A percentile compares a stretch with the other conserved stretches of the same genome.
These are phyloP conservation scores for Ogataea wickerhamii DNA, from an alignment of 805 yeast genomes.

Conservation along the genomic window DNA sequence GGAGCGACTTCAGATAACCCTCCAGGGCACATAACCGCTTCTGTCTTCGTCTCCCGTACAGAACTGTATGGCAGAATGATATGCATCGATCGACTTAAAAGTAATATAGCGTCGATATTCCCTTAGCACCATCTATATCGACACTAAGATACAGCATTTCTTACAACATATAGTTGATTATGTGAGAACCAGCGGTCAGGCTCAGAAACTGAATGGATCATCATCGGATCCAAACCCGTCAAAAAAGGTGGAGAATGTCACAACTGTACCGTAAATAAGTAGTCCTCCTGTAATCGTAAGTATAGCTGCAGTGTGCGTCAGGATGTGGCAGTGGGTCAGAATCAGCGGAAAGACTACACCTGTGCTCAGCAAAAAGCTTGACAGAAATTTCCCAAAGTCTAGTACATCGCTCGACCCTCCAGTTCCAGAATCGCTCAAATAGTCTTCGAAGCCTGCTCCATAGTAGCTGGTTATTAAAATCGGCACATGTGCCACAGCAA, in stretches of 20 bases:
- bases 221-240: slow-evolving; percentile 46
- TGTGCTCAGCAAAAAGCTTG: slow-evolving; percentile 72
- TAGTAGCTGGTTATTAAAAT: slow-evolving; percentile 52
- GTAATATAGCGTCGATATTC: too few species aligned
- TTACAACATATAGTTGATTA: too few species aligned
- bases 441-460: slow-evolving; percentile 48
- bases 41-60: too few species aligned
- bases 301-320: slow-evolving; percentile 64
- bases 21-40: too few species aligned
- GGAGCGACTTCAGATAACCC: too few species aligned
- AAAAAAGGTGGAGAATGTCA: slow-evolving; percentile 78
- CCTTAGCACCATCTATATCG: too few species aligned
- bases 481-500: slow-evolving; percentile 70
- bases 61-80: too few species aligned
- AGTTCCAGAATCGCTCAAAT: slow-evolving; percentile 54
- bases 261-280: slow-evolving; percentile 77
- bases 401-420: slow-evolving; percentile 41
- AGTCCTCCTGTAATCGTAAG: slow-evolving; percentile 85
- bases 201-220: slow-evolving; percentile 29
- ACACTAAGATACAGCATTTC: too few species aligned
- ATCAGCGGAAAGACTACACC: slow-evolving; percentile 75
- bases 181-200: too few species aligned
- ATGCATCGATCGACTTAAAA: too few species aligned
- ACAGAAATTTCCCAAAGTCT: slow-evolving; percentile 74
- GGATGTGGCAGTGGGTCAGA: slow-evolving; percentile 69